Conservation (phyloP, 2,329 filamentous ascomycete genomes). For the Lecanicillium sp. region DNA sequence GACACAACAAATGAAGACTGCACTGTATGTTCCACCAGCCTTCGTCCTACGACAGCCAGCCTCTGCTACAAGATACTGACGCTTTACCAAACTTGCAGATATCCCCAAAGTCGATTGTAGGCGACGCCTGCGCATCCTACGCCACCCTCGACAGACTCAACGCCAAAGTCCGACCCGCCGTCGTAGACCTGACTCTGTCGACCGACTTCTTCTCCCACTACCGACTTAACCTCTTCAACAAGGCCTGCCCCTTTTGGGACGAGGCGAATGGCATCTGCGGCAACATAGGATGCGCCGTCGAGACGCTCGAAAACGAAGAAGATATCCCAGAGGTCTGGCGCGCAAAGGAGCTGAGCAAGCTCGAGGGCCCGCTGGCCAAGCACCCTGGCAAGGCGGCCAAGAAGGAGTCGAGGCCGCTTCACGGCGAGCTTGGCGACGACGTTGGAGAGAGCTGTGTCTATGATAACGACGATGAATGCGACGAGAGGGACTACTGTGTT, state of each 20-base stretch:
- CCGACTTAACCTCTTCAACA: slow-evolving; percentile 88
- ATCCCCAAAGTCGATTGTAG: slow-evolving; percentile 79
- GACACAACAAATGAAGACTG: slow-evolving; percentile 38
- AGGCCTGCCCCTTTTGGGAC: slow-evolving; percentile 91
- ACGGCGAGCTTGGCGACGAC: slow-evolving; percentile 72
- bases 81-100: slow-evolving; percentile 51
- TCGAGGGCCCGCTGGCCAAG: slow-evolving; percentile 82
- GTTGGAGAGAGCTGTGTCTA: slow-evolving; percentile 95
- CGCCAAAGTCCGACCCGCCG: slow-evolving; percentile 60
- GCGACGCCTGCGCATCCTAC: slow-evolving; percentile 91
- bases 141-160: slow-evolving; percentile 83
- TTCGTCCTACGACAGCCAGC: too few relatives aligned
- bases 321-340: slow-evolving; percentile 91
- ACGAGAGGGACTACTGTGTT: slow-evolving; percentile 93
- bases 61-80: too few relatives aligned
- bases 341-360: slow-evolving; percentile 81
- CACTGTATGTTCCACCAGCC: slow-evolving; percentile 35
- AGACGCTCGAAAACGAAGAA: slow-evolving; percentile 89
- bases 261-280: slow-evolving; percentile 92
- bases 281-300: slow-evolving; percentile 92
- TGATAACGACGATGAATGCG: slow-evolving; percentile 95
- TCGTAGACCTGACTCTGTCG: slow-evolving; percentile 73
- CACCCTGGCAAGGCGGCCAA: slow-evolving; percentile 75
- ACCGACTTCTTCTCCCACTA: slow-evolving; percentile 99
- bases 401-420: slow-evolving; percentile 64